A percentile compares a stretch with the other conserved stretches of the same genome.
Conservation (phyloP, 1,284 basidiomycete genomes). For the Cutaneotrichosporon sp. region DNA sequence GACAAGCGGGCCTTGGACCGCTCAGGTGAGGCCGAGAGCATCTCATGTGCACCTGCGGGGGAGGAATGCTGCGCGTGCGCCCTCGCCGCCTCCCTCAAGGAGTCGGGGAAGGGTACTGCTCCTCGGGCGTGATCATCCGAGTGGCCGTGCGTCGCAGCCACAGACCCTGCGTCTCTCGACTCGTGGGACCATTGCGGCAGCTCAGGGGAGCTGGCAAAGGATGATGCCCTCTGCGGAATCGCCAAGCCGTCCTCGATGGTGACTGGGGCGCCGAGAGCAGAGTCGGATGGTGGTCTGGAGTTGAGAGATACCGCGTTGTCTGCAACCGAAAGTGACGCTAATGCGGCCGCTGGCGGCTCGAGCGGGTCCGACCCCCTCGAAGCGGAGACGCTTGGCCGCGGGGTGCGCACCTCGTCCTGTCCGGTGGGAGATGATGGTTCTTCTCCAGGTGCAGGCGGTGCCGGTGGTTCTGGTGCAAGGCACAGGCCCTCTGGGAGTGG, state of each 20-base stretch:
- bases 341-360: background rate
- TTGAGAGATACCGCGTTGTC: conserved; percentile 6
- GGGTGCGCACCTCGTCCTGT: background rate
- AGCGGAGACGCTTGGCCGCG: background rate
- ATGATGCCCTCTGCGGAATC: too few relatives aligned
- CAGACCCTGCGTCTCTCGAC: background rate
- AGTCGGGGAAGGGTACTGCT: background rate
- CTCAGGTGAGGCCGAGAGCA: background rate
- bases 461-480: background rate
- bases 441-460: background rate
- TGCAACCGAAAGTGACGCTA: background rate
- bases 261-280: background rate
- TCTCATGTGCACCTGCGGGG: background rate
- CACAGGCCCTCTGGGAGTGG: conserved; percentile 8
- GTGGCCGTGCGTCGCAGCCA: background rate
- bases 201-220: background rate
- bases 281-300: conserved; percentile 6
- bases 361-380: background rate
- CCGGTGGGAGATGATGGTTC: background rate
- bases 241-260: background rate
- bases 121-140: background rate
- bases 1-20: background rate
- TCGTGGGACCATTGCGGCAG: background rate
- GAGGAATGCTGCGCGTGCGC: background rate
- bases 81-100: background rate